Evolutionary conservation across 2,329 filamentous ascomycete species (phyloP), one percentile per base, ranked within the genome.

Genomic region (Colletotrichum godetiae): DNA sequence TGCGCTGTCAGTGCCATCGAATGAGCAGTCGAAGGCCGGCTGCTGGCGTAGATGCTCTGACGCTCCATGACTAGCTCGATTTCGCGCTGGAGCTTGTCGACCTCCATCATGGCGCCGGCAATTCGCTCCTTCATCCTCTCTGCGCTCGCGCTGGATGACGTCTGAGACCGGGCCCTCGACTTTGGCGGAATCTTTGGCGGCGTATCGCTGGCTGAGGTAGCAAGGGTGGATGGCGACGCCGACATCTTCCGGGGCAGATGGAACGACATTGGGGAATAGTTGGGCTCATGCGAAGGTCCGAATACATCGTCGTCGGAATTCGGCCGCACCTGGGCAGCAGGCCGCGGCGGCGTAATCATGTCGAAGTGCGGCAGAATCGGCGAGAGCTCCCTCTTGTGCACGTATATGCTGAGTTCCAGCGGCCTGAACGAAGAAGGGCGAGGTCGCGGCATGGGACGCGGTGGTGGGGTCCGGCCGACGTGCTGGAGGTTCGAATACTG

Each of bases 21-120:
- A 74, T 86, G 81, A 24, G 85, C 81, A 52, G 87, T 90, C 55
- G 88, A 87, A 37, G 89, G 88, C 61, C 88, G 85, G 56, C 74
- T 75, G 78, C 88, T 90, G 72, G 78, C 82, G 75, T 90, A 91
- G 42, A 91, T 80, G 79, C 88, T 92, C 80, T 90, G 89, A 72
- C 89, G 86, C 82, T 91, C 89, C 29, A 91, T 86, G 27, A 89
- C 83, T 63, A 88, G 86, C 65, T 92, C 88, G 66, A 92, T 91
- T 75, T 90, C 86, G 70, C 86, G 86, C 79, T 92, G 86, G 56
- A 91, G 80, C 68, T 82, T 83, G 68, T 92, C 91, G 74, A 89
- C 84, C 78, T 92, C 90, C 67, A 89, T 81, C 82, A 91, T 87
- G 61, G 88, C 89, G 72, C 82, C 85, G 35, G 89, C 89, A 57